These are phyloP conservation scores for Aspergillus awamori DNA, from an alignment of 2,329 filamentous ascomycete species.

Conservation along the genomic window DNA sequence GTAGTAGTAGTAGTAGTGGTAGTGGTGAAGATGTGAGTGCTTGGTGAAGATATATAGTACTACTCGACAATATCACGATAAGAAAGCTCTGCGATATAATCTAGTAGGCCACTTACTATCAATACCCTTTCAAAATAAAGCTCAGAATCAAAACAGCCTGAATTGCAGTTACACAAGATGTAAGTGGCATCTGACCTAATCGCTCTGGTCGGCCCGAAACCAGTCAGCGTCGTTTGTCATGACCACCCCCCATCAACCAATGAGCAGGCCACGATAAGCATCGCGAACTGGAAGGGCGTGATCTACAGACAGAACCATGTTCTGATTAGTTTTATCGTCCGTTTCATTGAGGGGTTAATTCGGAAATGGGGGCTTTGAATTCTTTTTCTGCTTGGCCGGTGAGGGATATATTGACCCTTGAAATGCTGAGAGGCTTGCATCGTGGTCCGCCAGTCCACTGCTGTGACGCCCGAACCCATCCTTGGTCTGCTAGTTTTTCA, in stretches of 20 bases:
- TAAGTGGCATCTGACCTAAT: too few species aligned
- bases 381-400: background rate
- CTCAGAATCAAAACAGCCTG: too few species aligned
- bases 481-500: constrained; percentile 1
- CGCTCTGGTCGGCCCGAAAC: constrained; percentile 15
- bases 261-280: constrained; percentile 33
- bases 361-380: background rate
- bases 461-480: background rate
- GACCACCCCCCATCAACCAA: constrained; percentile 24
- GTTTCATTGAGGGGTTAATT: constrained; percentile 6
- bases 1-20: too few species aligned
- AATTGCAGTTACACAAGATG: too few species aligned
- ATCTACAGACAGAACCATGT: constrained; percentile 6
- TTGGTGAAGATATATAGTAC: too few species aligned
- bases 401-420: constrained; percentile 3
- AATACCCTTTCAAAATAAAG: too few species aligned
- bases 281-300: constrained; percentile 1
- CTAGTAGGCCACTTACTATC: too few species aligned
- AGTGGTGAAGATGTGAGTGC: too few species aligned
- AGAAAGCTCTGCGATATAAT: too few species aligned
- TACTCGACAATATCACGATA: too few species aligned
- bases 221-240: constrained; percentile 42
- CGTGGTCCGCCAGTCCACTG: constrained; percentile 1
- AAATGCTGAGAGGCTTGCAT: constrained; percentile 1
- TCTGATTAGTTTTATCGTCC: constrained; percentile 1